A percentile compares a stretch with the other conserved stretches of the same genome.
These are phyloP conservation scores for Pleurotus tuber-regium DNA, from an alignment of 768 basidiomycete genomes.

Conservation along the genomic window DNA sequence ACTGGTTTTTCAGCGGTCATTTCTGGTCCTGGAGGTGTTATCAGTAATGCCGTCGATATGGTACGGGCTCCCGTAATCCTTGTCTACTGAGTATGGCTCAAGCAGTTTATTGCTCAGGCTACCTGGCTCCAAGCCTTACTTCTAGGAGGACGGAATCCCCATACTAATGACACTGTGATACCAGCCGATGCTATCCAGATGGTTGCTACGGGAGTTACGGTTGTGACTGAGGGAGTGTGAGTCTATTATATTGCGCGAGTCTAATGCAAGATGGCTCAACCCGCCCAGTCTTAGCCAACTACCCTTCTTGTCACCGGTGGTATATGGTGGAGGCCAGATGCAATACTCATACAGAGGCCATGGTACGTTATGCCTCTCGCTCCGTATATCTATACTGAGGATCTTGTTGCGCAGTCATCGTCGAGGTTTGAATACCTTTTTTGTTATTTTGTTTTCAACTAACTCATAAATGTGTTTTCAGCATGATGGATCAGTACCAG, in stretches of 20 bases:
- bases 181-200: conserved; percentile 15
- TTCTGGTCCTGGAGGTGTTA: conserved; percentile 23
- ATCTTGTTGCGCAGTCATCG: conserved; percentile 11
- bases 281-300: conserved; percentile 6
- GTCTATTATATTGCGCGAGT: too few relatives aligned
- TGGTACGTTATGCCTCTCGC: conserved; percentile 12
- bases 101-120: conserved; percentile 4
- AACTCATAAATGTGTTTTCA: too few relatives aligned
- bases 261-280: not conserved
- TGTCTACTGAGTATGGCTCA: too few relatives aligned
- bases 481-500: conserved; percentile 16
- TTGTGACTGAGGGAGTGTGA: too few relatives aligned
- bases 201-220: conserved; percentile 18
- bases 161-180: conserved; percentile 14
- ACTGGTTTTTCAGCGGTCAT: too few relatives aligned
- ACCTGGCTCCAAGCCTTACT: conserved; percentile 21
- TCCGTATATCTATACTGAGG: not conserved
- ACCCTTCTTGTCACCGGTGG: conserved; percentile 20
- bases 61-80: too few relatives aligned
- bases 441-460: too few relatives aligned
- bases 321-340: conserved; percentile 23
- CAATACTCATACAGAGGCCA: conserved; percentile 19
- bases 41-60: conserved; percentile 21
- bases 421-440: conserved; percentile 7
- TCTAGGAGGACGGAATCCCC: conserved; percentile 15